Evolutionary conservation across 2,329 filamentous ascomycete genomes (phyloP), one percentile per base, ranked within the genome.

Genomic region (Claviceps sp.): DNA sequence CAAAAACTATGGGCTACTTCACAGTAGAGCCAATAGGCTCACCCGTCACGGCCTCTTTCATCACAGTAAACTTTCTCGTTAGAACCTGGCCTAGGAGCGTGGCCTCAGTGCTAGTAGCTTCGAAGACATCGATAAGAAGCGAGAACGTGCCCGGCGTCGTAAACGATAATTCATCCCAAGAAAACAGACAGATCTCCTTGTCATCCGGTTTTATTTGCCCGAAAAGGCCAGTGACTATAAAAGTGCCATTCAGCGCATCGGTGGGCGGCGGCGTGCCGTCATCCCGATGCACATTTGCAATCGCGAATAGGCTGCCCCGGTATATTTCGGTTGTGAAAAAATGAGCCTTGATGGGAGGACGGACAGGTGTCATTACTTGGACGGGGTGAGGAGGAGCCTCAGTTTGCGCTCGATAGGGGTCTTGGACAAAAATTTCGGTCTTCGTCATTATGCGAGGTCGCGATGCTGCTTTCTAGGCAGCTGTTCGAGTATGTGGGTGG

Each of bases 361-460:
- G 45, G 4, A 67, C 30, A 7, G 26, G 38, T 18, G 56, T 45
- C 9, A 51, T 56, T 8, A 54, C 47, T 41, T 58, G 54, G 9
- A 50, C 54, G 30, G 54, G 49, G 6, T 54, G 45, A 3, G 63
- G 60, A 7, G 63, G 63, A 11, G 30, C 30, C 30, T 9, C 30
- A 34, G 4, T 4, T 41, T 58, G 54, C 9, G 49, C 54, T 34
- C 54, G 49, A 7, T 55, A 47, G 4, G 63, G 60, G 8, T 62
- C 63, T 22, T 63, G 60, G 38, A 63, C 51, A 38, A 48, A 55
- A 44, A 67, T 56, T 7, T 37, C 44, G 37, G 51, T 51, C 30
- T 46, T 36, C 30, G 51, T 22, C 55, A 59, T 58, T n/a, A 36
- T 54, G 45, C 18, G 46, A 24, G n/a, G 14, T 26, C 2, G 11